Evolutionary conservation across 148 eudicot genomes (phyloP).

Genomic region (Persicaria tinctoria): DNA sequence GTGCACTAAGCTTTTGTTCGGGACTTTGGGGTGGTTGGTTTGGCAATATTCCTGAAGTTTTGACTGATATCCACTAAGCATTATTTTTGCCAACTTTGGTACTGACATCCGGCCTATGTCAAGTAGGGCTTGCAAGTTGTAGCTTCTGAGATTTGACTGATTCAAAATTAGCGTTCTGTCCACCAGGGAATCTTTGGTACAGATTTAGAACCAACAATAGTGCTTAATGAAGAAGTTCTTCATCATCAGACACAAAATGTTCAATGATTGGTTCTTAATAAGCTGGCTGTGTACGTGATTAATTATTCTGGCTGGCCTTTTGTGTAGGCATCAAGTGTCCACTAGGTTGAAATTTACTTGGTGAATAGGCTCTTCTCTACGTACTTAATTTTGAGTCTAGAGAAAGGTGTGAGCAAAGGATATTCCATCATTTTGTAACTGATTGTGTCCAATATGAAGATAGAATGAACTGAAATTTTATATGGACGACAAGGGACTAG

Average conservation of each 20-base stretch:
- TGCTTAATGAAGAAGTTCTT: neutral
- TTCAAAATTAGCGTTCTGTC: constrained; percentile 2
- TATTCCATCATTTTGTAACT: too few relatives aligned
- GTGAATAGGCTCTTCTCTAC: too few relatives aligned
- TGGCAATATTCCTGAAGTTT: neutral
- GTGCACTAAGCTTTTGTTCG: neutral
- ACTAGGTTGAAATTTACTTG: too few relatives aligned
- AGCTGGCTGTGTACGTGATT: too few relatives aligned
- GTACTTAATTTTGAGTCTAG: too few relatives aligned
- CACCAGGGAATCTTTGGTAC: neutral
- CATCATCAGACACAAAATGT: neutral
- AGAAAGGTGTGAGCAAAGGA: too few relatives aligned
- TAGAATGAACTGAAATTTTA: too few relatives aligned
- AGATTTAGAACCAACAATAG: neutral
- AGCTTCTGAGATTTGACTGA: neutral
- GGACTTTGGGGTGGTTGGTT: neutral
- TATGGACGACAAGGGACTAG: too few relatives aligned
- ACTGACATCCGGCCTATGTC: neutral
- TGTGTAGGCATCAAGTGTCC: too few relatives aligned
- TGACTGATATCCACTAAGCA: neutral
- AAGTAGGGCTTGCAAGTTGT: neutral
- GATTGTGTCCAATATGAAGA: constrained; percentile 9
- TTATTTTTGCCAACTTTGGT: neutral
- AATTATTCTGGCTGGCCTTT: too few relatives aligned
- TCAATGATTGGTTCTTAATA: too few relatives aligned